phyloP scores from a whole-genome alignment of 2,329 filamentous ascomycete species.

The Ophiocordyceps camponoti-floridani region DNA sequence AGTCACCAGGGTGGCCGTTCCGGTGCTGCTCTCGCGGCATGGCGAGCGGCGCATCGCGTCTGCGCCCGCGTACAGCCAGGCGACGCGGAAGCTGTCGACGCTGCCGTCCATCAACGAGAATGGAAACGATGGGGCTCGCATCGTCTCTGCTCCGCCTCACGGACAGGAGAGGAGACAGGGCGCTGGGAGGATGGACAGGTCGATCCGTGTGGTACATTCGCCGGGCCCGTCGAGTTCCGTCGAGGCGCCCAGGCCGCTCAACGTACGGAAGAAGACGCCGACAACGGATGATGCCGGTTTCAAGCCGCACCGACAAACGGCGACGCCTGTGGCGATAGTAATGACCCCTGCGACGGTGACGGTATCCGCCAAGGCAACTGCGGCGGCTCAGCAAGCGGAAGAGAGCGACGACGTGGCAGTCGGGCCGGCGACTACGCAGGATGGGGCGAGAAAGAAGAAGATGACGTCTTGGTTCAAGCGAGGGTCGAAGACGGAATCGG shows the following conservation, averaged over 20 bases:
- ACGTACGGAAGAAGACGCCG: slow-evolving; percentile 20
- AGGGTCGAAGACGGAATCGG: slow-evolving; percentile 18
- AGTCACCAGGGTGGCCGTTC: slow-evolving; percentile 11
- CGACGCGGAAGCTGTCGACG: slow-evolving; percentile 17
- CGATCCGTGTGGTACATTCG: slow-evolving; percentile 37
- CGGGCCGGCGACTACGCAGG: slow-evolving; percentile 5
- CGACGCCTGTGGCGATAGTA: background rate
- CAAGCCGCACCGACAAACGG: slow-evolving; percentile 5
- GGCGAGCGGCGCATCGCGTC: slow-evolving; percentile 29
- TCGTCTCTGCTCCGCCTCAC: slow-evolving; percentile 27
- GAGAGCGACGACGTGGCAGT: slow-evolving; percentile 4
- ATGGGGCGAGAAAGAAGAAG: slow-evolving; percentile 19
- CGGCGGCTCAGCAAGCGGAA: slow-evolving; percentile 3
- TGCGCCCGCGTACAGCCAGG: slow-evolving; percentile 27
- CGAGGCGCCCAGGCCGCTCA: slow-evolving; percentile 19
- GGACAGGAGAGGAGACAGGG: slow-evolving; percentile 12
- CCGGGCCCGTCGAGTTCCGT: slow-evolving; percentile 18
- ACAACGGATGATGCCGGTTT: slow-evolving; percentile 8
- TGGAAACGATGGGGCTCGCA: slow-evolving; percentile 20
- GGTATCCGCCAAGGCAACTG: no score
- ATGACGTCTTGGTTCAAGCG: slow-evolving; percentile 34
- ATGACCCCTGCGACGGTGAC: no score
- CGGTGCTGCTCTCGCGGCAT: slow-evolving; percentile 14
- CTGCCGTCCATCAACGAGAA: slow-evolving; percentile 33
- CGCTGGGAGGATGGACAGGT: slow-evolving; percentile 26